Evolutionary conservation across 345 rosid species (phyloP).

Genomic region (Diplotaxis tenuifolia): DNA sequence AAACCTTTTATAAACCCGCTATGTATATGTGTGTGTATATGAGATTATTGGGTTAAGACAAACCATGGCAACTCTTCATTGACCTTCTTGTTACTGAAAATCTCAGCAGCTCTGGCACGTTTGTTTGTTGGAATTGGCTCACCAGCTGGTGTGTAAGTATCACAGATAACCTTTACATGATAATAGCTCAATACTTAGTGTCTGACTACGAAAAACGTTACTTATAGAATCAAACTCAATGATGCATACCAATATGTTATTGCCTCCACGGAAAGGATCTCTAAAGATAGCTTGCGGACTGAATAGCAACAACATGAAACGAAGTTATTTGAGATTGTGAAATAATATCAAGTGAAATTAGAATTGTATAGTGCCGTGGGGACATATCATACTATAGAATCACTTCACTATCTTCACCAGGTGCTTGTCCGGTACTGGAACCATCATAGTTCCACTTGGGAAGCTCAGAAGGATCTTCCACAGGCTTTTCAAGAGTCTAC

Average conservation of each 20-base stretch:
- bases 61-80: slow-evolving; percentile 76
- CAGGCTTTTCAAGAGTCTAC: slow-evolving; percentile 83
- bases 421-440: slow-evolving; percentile 97
- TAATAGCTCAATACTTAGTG: slow-evolving; percentile 5
- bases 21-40: too few species aligned
- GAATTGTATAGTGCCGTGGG: not conserved
- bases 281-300: slow-evolving; percentile 96
- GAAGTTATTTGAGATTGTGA: not conserved
- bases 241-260: slow-evolving; percentile 75
- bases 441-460: slow-evolving; percentile 99
- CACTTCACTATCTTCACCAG: slow-evolving; percentile 98
- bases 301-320: slow-evolving; percentile 25
- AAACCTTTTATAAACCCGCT: too few species aligned
- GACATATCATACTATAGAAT: slow-evolving; percentile 75
- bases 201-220: not conserved
- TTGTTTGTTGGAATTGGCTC: slow-evolving; percentile 99
- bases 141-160: slow-evolving; percentile 89
- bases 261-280: slow-evolving; percentile 97
- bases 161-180: slow-evolving; percentile 72
- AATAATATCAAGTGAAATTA: not conserved
- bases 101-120: slow-evolving; percentile 80
- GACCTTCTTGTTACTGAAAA: slow-evolving; percentile 72
- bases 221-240: not conserved
- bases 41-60: slow-evolving; percentile 13
- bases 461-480: slow-evolving; percentile 89